Base-by-base conservation (phyloP, 257 asterid genomes). In the Ocimum tenuiflorum region DNA sequence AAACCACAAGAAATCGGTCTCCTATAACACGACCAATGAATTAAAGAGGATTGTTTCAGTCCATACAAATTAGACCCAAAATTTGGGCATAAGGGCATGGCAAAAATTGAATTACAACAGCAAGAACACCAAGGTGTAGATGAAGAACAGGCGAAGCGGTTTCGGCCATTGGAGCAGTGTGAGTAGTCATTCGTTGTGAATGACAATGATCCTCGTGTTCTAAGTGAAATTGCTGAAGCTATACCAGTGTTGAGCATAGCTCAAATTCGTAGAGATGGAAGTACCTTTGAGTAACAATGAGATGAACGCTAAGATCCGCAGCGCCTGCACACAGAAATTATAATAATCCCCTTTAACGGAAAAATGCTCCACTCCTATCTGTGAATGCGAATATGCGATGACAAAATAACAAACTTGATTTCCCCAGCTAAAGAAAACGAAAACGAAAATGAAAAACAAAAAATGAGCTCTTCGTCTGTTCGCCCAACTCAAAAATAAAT, bases 21-120 rank as follows among this genome's bases (percentile, higher is more conserved):
- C 73, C 85, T 83, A 77, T 65, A 77, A 29, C 84, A 78, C 48
- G 87, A 53, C 80, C 83, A 75, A 45, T 83, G 95, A 77, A 90
- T 88, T 73, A 88, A 79, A 72, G 84, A 83, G 35, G 97, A 94
- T 56, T 88, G 96, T 73, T 89, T 79, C 52, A 80, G 70, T 43
- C 96, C 94, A 69, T 76, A 74, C 1, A 79, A 73, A 67, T 54
- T 70, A 48, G 49, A 78, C 46, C 82, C 69, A 63, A 74, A 83
- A 73, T 64, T 78, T 63, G 91, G 83, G 65, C 43, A 33, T 52
- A 68, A 6, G 22, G 88, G 83, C 48, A 61, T 60, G 42, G 80
- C 78, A 70, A 51, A 71, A 3, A 74, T 33, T 4, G 84, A 77
- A 78, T 62, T 79, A 42, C 73, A 65, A 65, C 86, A 88, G 81